Conservation (phyloP, 2,329 filamentous ascomycete species). For the Dothiorella sarmentorum region DNA sequence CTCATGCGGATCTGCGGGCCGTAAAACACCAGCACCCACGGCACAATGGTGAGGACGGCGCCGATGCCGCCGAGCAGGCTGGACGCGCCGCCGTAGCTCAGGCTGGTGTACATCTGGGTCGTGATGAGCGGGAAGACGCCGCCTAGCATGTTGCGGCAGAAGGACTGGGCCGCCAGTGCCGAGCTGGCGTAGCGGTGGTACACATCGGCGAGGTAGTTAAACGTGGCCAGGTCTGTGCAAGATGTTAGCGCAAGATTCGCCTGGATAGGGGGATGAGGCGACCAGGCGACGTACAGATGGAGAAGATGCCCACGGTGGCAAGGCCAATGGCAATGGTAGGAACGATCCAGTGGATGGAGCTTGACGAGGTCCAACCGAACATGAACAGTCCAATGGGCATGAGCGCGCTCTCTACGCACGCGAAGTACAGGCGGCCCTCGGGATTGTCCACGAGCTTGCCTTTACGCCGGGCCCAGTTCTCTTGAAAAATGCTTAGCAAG, state of each 20-base stretch:
- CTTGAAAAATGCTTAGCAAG: slow-evolving; percentile 67
- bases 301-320: slow-evolving; percentile 81
- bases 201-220: slow-evolving; percentile 88
- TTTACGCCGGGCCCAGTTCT: slow-evolving; percentile 57
- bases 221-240: slow-evolving; percentile 61
- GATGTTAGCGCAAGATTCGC: slow-evolving; percentile 20
- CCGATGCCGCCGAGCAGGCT: slow-evolving; percentile 72
- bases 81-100: slow-evolving; percentile 69
- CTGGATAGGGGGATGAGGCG: not conserved
- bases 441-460: slow-evolving; percentile 41
- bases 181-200: slow-evolving; percentile 84
- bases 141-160: slow-evolving; percentile 78
- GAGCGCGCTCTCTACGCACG: slow-evolving; percentile 70
- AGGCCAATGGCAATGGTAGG: slow-evolving; percentile 68
- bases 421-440: slow-evolving; percentile 78
- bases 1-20: slow-evolving; percentile 71
- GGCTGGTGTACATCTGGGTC: slow-evolving; percentile 64
- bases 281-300: slow-evolving; percentile 55
- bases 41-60: slow-evolving; percentile 68
- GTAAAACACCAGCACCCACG: slow-evolving; percentile 79
- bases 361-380: slow-evolving; percentile 69
- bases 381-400: slow-evolving; percentile 79
- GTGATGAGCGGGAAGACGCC: slow-evolving; percentile 80
- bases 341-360: slow-evolving; percentile 66
- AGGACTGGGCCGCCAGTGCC: slow-evolving; percentile 80